phyloP scores from a whole-genome alignment of 257 asterid species.

The Craterostigma plantagineum region DNA sequence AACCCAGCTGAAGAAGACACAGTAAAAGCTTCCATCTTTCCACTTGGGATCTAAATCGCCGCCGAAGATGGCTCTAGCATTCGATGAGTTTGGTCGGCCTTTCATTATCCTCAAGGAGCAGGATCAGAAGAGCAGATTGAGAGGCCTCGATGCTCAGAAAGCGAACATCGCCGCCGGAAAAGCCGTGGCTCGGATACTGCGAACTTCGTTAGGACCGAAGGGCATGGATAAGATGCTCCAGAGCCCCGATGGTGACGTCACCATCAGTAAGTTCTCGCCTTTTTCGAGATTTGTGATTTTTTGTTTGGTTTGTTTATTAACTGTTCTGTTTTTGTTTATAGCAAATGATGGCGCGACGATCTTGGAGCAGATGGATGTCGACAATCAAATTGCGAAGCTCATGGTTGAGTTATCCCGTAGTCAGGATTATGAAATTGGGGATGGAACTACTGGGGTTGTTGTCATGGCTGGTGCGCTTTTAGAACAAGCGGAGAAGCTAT shows the following conservation, averaged over 20 bases:
- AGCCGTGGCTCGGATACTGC: conserved; percentile 64
- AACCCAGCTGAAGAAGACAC: no score
- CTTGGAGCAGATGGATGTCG: conserved; percentile 69
- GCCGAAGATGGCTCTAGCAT: conserved; percentile 41
- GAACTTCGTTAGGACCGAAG: conserved; percentile 62
- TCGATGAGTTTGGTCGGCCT: conserved; percentile 68
- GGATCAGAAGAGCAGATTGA: conserved; percentile 40
- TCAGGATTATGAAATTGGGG: conserved; percentile 65
- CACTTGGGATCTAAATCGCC: no score
- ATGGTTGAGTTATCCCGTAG: conserved; percentile 63
- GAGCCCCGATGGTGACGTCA: conserved; percentile 72
- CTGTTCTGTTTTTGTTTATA: conserved; percentile 17
- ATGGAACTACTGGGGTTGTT: conserved; percentile 67
- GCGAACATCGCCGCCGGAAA: conserved; percentile 57
- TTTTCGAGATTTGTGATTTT: not conserved
- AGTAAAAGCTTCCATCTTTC: no score
- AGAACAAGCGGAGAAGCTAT: conserved; percentile 51
- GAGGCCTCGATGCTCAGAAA: conserved; percentile 72
- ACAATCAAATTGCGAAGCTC: conserved; percentile 58
- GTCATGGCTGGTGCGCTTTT: conserved; percentile 69
- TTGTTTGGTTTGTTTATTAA: no score
- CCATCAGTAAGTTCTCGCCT: conserved; percentile 26
- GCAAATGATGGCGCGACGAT: conserved; percentile 73
- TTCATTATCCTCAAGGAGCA: conserved; percentile 54
- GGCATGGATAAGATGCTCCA: conserved; percentile 83